Base-by-base conservation (phyloP, 441 rosid genomes). In the Mallotus repandus region DNA sequence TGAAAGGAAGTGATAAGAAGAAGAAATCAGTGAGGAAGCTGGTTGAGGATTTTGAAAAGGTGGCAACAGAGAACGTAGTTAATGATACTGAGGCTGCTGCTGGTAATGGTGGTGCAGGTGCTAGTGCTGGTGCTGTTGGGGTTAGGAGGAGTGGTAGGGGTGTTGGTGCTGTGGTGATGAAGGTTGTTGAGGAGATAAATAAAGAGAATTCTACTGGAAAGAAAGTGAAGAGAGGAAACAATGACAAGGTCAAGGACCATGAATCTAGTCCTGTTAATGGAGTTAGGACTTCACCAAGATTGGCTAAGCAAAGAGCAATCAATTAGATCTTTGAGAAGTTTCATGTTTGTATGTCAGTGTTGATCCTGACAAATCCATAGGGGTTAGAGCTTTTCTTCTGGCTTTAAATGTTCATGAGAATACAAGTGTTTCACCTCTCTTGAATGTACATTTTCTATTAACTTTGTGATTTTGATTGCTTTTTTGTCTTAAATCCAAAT, bases 21-120 rank as follows among this genome's bases (percentile, higher is more conserved):
- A 79, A 70, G 35, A 73, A 72, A 66, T 83, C 82, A 1, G 88
- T 73, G 66, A 81, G 98, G 78, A 92, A 87, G 68, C 76, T 94
- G 58, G 84, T 79, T n/a, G 92, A 82, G 55, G 98, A 94, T n/a
- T 94, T 94, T 65, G 95, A 94, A 18, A 73, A 76, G 46, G 98
- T 88, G 13, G 96, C 89, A 2, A 79, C 9, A 48, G 83, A 80
- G 18, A 54, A 22, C 10, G 63, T 38, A 45, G 54, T 10, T 7
- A 57, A 32, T 15, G 41, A 48, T 8, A 29, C 3, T 29, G 32
- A 29, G 1, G 32, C 32, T 29, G 3, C 32, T 29, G 3, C 32
- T 29, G 25, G 21, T 9, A 32, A 49, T 29, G 21, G 53, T 49
- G 25, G 10, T 12, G 1, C 3, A 29, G 32, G 3, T 29, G 32